These are phyloP conservation scores for Tolypocladium amazonense DNA, from an alignment of 2,329 filamentous ascomycete species.

Conservation along the genomic window DNA sequence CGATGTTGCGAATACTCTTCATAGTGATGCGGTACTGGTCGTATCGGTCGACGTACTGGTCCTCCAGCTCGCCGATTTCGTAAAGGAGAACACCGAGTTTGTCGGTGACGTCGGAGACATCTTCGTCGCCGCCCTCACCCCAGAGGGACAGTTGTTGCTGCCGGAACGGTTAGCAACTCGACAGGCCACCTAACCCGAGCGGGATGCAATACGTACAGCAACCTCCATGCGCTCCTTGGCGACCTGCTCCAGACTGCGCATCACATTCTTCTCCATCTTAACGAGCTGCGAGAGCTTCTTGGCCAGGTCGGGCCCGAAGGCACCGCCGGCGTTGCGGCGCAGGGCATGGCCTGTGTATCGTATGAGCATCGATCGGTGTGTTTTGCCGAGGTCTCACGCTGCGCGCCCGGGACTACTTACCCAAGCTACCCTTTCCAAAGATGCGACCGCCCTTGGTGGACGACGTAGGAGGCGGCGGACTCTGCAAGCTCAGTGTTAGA, in stretches of 20 bases:
- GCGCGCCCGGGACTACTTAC: conserved; percentile 43
- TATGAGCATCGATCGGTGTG: background rate
- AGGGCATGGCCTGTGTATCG: conserved; percentile 49
- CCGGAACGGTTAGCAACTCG: background rate
- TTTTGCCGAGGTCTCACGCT: background rate
- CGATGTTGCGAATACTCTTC: conserved; percentile 98
- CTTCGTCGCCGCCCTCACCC: conserved; percentile 92
- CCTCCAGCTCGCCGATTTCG: conserved; percentile 95
- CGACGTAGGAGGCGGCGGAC: conserved; percentile 83
- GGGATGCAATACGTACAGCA: conserved; percentile 54
- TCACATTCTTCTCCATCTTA: conserved; percentile 99
- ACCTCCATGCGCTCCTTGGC: conserved; percentile 97
- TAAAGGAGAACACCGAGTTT: conserved; percentile 97
- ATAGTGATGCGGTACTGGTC: conserved; percentile 99
- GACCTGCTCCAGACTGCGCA: conserved; percentile 94
- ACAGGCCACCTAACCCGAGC: background rate
- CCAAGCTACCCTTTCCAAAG: conserved; percentile 76
- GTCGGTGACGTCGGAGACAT: conserved; percentile 97
- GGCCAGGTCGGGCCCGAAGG: conserved; percentile 76
- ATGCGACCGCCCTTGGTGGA: conserved; percentile 84
- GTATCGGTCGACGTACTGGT: conserved; percentile 97
- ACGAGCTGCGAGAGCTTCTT: conserved; percentile 97
- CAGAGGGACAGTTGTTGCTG: conserved; percentile 98
- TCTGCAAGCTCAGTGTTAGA: conserved; percentile 41
- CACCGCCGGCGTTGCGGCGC: conserved; percentile 63